phyloP scores from a whole-genome alignment of 768 basidiomycete species.

The Rhodotorula diobovata region DNA sequence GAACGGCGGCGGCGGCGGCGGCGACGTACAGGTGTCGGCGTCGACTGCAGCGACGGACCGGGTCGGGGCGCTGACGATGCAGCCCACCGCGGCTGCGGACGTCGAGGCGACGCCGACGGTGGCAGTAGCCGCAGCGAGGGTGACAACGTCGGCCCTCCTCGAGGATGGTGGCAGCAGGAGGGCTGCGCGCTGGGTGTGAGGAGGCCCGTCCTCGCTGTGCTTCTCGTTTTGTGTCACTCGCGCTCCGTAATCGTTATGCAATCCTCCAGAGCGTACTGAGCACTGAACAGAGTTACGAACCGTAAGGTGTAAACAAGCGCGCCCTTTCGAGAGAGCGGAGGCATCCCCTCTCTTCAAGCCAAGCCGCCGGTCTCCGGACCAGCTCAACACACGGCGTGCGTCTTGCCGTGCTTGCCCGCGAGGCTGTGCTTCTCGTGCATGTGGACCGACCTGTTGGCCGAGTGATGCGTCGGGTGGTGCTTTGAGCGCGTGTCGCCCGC shows the following conservation, averaged over 20 bases:
- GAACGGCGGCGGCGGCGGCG: background rate
- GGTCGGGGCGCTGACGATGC: background rate
- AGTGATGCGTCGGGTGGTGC: constrained; percentile 10
- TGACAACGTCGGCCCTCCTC: background rate
- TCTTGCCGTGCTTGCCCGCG: constrained; percentile 46
- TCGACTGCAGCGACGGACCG: background rate
- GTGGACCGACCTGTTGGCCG: constrained; percentile 20
- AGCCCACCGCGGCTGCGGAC: background rate
- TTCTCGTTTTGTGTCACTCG: background rate
- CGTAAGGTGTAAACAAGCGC: no score
- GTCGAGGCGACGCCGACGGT: background rate
- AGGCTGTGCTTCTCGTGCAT: constrained; percentile 46
- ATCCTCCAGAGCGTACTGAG: no score
- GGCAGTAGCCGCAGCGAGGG: background rate
- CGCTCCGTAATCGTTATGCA: no score
- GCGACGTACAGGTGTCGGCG: background rate
- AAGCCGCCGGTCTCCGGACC: no score
- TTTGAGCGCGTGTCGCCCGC: constrained; percentile 1
- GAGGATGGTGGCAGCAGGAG: background rate
- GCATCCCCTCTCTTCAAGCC: no score
- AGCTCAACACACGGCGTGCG: constrained; percentile 27
- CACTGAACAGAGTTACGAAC: no score
- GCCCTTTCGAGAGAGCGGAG: no score
- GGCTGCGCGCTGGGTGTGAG: background rate
- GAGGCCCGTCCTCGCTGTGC: no score